Base-by-base conservation (phyloP, 352 stramenopile genomes). In the Pythium brachiatum region DNA sequence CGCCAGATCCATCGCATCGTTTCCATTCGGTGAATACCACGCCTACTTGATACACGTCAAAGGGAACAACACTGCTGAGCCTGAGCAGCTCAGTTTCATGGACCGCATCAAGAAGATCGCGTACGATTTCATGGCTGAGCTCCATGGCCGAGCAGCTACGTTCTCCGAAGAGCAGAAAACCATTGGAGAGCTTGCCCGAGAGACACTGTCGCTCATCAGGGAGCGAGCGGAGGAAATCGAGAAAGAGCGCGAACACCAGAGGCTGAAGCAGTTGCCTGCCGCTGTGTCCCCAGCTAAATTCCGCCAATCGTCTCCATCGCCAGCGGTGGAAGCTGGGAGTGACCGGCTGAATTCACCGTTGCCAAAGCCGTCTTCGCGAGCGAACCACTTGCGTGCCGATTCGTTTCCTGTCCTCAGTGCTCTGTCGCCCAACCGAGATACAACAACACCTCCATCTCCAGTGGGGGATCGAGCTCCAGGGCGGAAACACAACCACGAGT, bases 11-110 rank as follows among this genome's bases (percentile, higher is more conserved):
- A 70, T 91, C 34, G 82, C 82, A 0, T 79, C 78, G 18, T 91
- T 83, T 63, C 82, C 82, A 1, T 84, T 83, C 41, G 82, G 82
- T 15, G 72, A 83, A 27, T 89, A 77, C 36, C 76, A 91, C 48
- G 26, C 8, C 2, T 72, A 72, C 39, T 26, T 72, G 12, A 18
- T 46, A 2, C 23, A 23, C 8, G 32, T 62, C 1, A 34, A 43
- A 11, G 26, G 54, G n/a, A 12, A 15, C 27, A n/a, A 41, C 43
- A 15, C n/a, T 21, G 29, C 15, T 20, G 21, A 46, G 7, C 27
- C 11, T 21, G 27, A 31, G 27, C 11, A 18, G 32, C 38, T 53
- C 11, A 48, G 61, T 16, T 51, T 89, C 16, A 74, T 90, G 74
- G 75, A 88, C 9, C 47, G 57, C 32, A 58, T 90, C 16, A 84